These are phyloP conservation scores for Gonium pectorale DNA, from an alignment of 139 green algal genomes.

Conservation along the genomic window DNA sequence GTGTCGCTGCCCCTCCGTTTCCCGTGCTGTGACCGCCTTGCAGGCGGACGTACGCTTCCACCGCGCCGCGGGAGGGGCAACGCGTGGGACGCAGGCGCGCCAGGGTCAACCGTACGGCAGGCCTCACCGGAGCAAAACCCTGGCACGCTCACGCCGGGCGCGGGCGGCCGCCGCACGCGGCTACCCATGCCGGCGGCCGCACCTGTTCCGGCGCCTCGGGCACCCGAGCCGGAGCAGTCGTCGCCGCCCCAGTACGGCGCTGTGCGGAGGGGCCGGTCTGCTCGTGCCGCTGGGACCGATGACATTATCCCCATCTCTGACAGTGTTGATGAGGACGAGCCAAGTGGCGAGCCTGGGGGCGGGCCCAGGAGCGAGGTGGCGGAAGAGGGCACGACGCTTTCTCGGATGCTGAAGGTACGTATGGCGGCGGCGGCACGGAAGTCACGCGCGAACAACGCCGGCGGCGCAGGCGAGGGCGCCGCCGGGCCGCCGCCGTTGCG, in stretches of 20 bases:
- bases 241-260: too few relatives aligned
- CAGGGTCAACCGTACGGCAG: background rate
- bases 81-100: slow-evolving; percentile 14
- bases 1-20: too few relatives aligned
- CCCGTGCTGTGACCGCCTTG: too few relatives aligned
- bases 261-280: background rate
- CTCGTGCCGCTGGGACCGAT: background rate
- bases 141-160: background rate
- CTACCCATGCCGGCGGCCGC: background rate
- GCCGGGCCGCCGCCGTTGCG: slow-evolving; percentile 1
- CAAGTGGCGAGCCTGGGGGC: background rate
- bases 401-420: background rate
- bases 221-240: background rate
- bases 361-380: background rate
- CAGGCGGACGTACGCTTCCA: too few relatives aligned
- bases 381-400: background rate
- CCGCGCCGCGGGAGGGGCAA: too few relatives aligned
- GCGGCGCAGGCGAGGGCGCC: background rate
- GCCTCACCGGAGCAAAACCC: background rate
- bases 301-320: slow-evolving; percentile 18
- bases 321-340: slow-evolving; percentile 9
- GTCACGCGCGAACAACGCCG: background rate
- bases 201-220: background rate
- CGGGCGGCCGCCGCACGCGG: background rate
- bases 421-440: background rate